Base-by-base conservation (phyloP, 2,329 filamentous ascomycete species). In the Exophiala bonariae region DNA sequence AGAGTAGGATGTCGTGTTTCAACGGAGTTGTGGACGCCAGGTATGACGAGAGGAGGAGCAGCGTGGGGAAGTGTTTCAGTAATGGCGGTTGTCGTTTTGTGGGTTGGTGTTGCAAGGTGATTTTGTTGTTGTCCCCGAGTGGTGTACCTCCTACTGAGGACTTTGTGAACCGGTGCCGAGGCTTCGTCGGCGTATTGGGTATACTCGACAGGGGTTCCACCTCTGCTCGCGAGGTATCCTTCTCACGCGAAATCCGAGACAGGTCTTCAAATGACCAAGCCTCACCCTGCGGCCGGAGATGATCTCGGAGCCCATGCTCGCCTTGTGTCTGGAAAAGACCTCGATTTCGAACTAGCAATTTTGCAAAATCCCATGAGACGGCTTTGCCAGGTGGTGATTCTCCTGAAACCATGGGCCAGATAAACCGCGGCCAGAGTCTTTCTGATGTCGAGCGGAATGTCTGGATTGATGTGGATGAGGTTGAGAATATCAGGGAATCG, bases 401-500 rank as follows among this genome's bases (percentile, higher is more conserved):
- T n/a, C 86, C 86, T 1, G 83, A 80, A 1, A 84, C 68, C 18
- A 97, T 79, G 0, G 92, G 92, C 5, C 81, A 79, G 1, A 88
- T 84, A 66, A 99, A 97, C 3, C 83, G 80, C 9, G 85, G 83
- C 93, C 93, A 99, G 16, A 97, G 78, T 34, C 83, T 80, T 39
- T 80, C 68, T 61, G 87, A 90, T 40, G 86, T 81, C 28, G 80
- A 78, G 3, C 75, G 77, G 57, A 96, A 90, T 9, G 81, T 80
- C 1, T 86, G 77, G 11, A 97, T 76, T 30, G 92, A 90, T 26
- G 54, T 55, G 40, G 90, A 83, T 1, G 86, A 86, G 3, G 89
- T 89, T 37, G 89, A 83, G 54, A 86, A 88, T 39, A 86, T 82
- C 10, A 97, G 76, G 1, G 91, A 83, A 63, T 99, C 93, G 76